phyloP scores from a whole-genome alignment of 805 yeast genomes.

The Tetrapisispora fleetii region DNA sequence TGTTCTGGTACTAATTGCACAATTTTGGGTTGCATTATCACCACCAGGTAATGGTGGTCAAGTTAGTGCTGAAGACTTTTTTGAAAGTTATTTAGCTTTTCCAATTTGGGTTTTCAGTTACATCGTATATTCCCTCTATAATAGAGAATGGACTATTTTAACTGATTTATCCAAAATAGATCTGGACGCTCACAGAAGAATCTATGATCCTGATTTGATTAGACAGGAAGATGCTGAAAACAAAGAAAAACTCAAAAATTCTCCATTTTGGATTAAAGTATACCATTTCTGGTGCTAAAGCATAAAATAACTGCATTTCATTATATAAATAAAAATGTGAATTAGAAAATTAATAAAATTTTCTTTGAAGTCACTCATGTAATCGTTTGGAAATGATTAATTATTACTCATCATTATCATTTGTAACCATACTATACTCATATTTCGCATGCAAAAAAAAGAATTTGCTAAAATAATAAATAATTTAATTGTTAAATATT shows the following conservation, averaged over 20 bases:
- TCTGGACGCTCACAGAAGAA: constrained; percentile 35
- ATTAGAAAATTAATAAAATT: not conserved
- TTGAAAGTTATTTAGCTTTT: constrained; percentile 43
- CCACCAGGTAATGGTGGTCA: constrained; percentile 38
- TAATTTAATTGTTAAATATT: not conserved
- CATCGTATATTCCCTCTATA: constrained; percentile 42
- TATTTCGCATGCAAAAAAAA: constrained; percentile 1
- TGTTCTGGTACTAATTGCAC: constrained; percentile 41
- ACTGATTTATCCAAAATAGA: constrained; percentile 33
- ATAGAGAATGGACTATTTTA: constrained; percentile 28
- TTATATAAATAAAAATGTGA: not conserved
- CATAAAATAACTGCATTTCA: not conserved
- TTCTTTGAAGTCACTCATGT: constrained; percentile 1
- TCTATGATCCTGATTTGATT: constrained; percentile 31
- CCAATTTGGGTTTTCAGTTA: constrained; percentile 36
- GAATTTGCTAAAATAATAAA: constrained; percentile 1
- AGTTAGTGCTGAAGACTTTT: constrained; percentile 35
- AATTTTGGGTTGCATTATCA: constrained; percentile 55
- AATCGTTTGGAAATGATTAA: not conserved
- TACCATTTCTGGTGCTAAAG: constrained; percentile 34
- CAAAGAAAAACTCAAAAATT: constrained; percentile 14
- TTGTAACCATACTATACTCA: not conserved
- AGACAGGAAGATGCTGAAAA: constrained; percentile 35
- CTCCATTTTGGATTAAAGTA: constrained; percentile 26
- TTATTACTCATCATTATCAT: not conserved